Conservation (phyloP, 148 eudicot genomes). For the Fagopyrum homotropicum region DNA sequence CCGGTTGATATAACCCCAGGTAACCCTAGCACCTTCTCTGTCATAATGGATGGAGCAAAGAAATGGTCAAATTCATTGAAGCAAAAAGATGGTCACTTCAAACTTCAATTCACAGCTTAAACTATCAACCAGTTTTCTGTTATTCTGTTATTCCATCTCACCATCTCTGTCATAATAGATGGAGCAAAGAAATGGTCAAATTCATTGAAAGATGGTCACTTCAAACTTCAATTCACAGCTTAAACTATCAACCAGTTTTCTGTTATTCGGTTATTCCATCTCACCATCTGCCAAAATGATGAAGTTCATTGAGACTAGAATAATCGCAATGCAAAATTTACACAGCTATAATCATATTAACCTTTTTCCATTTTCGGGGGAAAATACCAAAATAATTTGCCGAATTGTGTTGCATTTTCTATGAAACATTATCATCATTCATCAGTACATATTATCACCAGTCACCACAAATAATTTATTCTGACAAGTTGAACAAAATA, state of each 20-base stretch:
- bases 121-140: background rate
- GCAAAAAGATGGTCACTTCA: background rate
- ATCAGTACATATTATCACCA: background rate
- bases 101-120: slow-evolving; percentile 3
- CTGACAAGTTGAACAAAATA: background rate
- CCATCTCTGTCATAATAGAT: slow-evolving; percentile 39
- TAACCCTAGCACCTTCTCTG: slow-evolving; percentile 97
- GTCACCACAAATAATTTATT: background rate
- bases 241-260: background rate
- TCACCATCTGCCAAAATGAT: too few species aligned
- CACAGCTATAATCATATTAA: background rate
- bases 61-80: slow-evolving; percentile 1
- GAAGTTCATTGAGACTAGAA: too few species aligned
- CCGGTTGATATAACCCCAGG: slow-evolving; percentile 89
- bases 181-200: background rate
- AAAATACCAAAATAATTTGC: background rate
- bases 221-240: background rate
- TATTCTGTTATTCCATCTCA: background rate
- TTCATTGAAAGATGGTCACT: background rate
- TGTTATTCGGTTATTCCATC: background rate
- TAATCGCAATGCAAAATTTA: slow-evolving; percentile 3
- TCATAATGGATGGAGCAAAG: slow-evolving; percentile 7
- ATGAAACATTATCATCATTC: background rate
- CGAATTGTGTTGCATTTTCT: background rate
- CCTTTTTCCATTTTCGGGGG: background rate